Evolutionary conservation across 352 stramenopile genomes (phyloP).

Genomic region (Globisporangium yorkense): DNA sequence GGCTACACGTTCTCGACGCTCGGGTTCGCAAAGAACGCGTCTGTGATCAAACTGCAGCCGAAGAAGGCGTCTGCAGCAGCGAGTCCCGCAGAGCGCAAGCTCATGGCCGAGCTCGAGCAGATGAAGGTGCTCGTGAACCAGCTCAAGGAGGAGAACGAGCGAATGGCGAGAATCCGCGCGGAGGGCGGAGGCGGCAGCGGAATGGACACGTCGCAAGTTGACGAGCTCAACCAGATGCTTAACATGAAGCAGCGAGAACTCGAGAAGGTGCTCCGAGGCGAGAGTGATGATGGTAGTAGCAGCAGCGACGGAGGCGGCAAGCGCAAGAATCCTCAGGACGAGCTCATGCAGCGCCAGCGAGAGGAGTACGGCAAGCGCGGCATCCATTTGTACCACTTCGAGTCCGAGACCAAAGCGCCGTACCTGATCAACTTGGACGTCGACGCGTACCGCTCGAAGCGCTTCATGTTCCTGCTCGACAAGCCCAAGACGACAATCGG

Average conservation of each 20-base stretch:
- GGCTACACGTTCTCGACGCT: conserved; percentile 94
- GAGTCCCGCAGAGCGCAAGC: conserved; percentile 87
- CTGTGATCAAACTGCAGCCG: conserved; percentile 92
- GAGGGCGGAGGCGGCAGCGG: conserved; percentile 14
- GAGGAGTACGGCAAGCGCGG: conserved; percentile 90
- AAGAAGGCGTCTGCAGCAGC: conserved; percentile 91
- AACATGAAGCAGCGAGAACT: conserved; percentile 70
- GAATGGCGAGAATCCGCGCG: conserved; percentile 56
- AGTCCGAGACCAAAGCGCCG: conserved; percentile 70
- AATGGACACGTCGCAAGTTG: conserved; percentile 31
- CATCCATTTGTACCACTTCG: conserved; percentile 88
- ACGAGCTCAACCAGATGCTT: conserved; percentile 60
- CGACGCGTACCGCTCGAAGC: conserved; percentile 88
- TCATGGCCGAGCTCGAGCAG: conserved; percentile 93
- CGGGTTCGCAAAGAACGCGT: conserved; percentile 93
- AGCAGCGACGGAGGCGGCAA: conserved; percentile 12
- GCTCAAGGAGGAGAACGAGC: conserved; percentile 79
- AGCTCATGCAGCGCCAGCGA: conserved; percentile 82
- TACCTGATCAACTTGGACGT: conserved; percentile 94
- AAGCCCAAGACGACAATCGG: conserved; percentile 46
- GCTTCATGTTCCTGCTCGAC: conserved; percentile 90
- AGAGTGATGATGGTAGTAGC: conserved; percentile 27
- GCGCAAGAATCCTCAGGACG: conserved; percentile 60
- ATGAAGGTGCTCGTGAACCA: conserved; percentile 88
- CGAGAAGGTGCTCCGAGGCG: conserved; percentile 56